These are phyloP conservation scores for Panus rudis DNA, from an alignment of 768 basidiomycete species.

Conservation along the genomic window DNA sequence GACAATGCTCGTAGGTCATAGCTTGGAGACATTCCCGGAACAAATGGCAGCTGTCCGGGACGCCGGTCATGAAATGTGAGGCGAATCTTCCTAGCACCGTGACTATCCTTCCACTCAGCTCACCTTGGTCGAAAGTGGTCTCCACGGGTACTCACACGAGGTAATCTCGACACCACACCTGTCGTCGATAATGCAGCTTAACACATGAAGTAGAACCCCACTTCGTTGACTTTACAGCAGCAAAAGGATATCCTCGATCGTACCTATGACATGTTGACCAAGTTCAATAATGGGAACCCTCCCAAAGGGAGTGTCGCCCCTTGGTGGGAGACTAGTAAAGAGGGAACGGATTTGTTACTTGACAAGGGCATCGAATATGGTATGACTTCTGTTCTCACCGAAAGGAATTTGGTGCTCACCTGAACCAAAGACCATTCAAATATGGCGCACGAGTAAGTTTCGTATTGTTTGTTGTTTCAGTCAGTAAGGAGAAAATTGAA, in stretches of 20 bases:
- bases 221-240: constrained; percentile 52
- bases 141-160: constrained; percentile 71
- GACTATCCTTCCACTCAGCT: neutral
- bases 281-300: constrained; percentile 53
- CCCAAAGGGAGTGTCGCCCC: constrained; percentile 65
- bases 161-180: constrained; percentile 17
- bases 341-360: constrained; percentile 55
- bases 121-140: constrained; percentile 34
- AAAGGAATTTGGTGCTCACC: neutral
- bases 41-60: constrained; percentile 65
- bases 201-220: constrained; percentile 43
- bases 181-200: neutral
- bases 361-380: constrained; percentile 74
- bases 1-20: constrained; percentile 41
- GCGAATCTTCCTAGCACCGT: neutral
- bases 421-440: constrained; percentile 43
- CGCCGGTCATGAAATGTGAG: constrained; percentile 64
- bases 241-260: constrained; percentile 66
- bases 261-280: constrained; percentile 56
- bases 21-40: constrained; percentile 67
- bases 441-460: constrained; percentile 43
- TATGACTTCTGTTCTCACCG: constrained; percentile 17
- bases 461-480: neutral
- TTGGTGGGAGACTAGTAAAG: constrained; percentile 75
- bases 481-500: neutral